Evolutionary conservation across 169 alveolate species (phyloP).

Genomic region (Cryptosporidium muris): DNA sequence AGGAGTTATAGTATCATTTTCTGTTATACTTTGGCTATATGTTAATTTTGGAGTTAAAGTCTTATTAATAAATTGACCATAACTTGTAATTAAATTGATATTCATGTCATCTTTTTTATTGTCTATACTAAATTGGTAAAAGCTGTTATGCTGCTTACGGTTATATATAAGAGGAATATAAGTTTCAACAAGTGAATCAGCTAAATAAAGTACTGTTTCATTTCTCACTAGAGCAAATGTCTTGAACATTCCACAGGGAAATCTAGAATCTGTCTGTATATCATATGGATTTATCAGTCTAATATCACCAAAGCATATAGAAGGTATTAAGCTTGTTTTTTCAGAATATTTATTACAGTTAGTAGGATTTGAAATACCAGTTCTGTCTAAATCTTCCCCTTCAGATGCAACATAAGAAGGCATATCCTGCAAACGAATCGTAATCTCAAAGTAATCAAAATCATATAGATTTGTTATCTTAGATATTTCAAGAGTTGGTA

Average conservation of each 20-base stretch:
- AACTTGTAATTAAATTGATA: background rate
- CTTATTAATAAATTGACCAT: background rate
- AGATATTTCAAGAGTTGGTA: slow-evolving; percentile 37
- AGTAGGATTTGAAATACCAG: slow-evolving; percentile 1
- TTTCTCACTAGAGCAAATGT: slow-evolving; percentile 32
- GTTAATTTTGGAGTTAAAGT: background rate
- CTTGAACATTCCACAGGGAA: slow-evolving; percentile 55
- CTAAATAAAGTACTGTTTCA: slow-evolving; percentile 7
- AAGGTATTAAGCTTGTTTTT: background rate
- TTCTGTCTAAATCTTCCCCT: slow-evolving; percentile 47
- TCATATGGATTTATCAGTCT: slow-evolving; percentile 46
- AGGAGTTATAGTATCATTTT: slow-evolving; percentile 33
- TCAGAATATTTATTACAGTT: background rate
- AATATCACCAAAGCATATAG: slow-evolving; percentile 40
- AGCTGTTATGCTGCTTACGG: slow-evolving; percentile 1
- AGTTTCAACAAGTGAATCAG: slow-evolving; percentile 10
- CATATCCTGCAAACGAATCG: slow-evolving; percentile 43
- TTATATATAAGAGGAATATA: slow-evolving; percentile 26
- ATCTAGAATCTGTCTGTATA: slow-evolving; percentile 18
- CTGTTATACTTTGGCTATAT: background rate
- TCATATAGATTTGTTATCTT: slow-evolving; percentile 32
- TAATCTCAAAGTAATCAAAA: slow-evolving; percentile 36
- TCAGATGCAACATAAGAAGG: slow-evolving; percentile 59
- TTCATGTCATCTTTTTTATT: background rate
- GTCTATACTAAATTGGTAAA: background rate